These are phyloP conservation scores for Scedosporium dehoogii DNA, from an alignment of 2,329 filamentous ascomycete genomes.

Conservation along the genomic window DNA sequence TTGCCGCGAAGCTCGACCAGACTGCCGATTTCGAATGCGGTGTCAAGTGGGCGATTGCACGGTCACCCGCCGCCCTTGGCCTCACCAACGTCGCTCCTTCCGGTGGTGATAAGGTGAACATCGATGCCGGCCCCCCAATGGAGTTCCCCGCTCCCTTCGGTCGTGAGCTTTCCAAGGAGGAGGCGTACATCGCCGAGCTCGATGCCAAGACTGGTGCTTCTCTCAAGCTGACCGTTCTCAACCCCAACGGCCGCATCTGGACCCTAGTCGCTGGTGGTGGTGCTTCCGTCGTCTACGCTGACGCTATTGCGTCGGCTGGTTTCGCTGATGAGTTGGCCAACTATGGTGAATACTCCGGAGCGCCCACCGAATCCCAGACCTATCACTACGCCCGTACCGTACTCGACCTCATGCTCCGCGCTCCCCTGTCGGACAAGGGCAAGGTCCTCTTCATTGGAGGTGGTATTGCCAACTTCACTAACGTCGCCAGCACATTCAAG, in stretches of 20 bases:
- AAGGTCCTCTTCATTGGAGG: slow-evolving; percentile 99
- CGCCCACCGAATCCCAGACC: slow-evolving; percentile 95
- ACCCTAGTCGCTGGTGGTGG: slow-evolving; percentile 97
- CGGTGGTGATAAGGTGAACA: slow-evolving; percentile 67
- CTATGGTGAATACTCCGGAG: slow-evolving; percentile 99
- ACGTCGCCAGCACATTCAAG: slow-evolving; percentile 98
- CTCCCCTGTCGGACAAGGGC: slow-evolving; percentile 74
- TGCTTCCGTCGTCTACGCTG: slow-evolving; percentile 97
- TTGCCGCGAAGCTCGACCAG: slow-evolving; percentile 97
- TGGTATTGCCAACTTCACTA: slow-evolving; percentile 99
- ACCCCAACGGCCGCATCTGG: slow-evolving; percentile 87
- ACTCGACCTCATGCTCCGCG: slow-evolving; percentile 92
- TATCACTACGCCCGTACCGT: slow-evolving; percentile 98
- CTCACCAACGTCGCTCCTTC: slow-evolving; percentile 56
- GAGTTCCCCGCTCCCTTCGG: slow-evolving; percentile 99
- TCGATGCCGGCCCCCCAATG: slow-evolving; percentile 95
- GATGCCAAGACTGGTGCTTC: slow-evolving; percentile 99
- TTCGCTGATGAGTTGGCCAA: slow-evolving; percentile 96
- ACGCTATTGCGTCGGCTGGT: slow-evolving; percentile 92
- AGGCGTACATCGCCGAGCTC: slow-evolving; percentile 97
- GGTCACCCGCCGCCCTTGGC: slow-evolving; percentile 80
- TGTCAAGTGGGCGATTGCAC: slow-evolving; percentile 96
- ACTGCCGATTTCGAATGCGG: slow-evolving; percentile 99
- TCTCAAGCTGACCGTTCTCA: slow-evolving; percentile 94
- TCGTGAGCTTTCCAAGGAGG: slow-evolving; percentile 96